Conservation (phyloP, 768 basidiomycete genomes). For the Serendipita sp. region DNA sequence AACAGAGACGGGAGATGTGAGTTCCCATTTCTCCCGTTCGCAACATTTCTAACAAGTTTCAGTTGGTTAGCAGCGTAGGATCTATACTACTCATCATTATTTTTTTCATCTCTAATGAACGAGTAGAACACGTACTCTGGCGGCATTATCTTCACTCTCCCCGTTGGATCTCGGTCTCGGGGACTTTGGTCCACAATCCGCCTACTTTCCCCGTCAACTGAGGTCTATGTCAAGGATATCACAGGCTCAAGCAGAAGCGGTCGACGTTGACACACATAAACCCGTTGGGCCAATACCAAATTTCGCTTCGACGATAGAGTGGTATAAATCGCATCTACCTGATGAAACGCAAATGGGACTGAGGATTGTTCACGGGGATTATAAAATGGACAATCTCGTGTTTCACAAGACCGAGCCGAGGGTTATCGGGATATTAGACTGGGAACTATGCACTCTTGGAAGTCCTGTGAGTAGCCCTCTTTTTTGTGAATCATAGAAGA, state of each 20-base stretch:
- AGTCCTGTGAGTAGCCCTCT: conserved; percentile 46
- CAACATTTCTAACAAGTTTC: not conserved
- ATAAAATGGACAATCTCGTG: conserved; percentile 92
- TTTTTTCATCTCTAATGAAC: not conserved
- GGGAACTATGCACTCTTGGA: conserved; percentile 93
- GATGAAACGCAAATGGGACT: conserved; percentile 58
- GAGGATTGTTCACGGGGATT: conserved; percentile 94
- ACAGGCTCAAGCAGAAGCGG: conserved; percentile 50
- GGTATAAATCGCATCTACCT: conserved; percentile 63
- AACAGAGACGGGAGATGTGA: conserved; percentile 58
- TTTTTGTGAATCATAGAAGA: conserved; percentile 6
- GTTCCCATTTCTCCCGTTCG: conserved; percentile 14
- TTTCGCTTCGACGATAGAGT: conserved; percentile 53
- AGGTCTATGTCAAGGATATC: conserved; percentile 76
- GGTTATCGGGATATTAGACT: conserved; percentile 92
- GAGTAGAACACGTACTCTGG: conserved; percentile 55
- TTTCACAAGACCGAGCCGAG: conserved; percentile 85
- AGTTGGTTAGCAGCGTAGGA: not conserved
- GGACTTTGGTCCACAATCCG: conserved; percentile 52
- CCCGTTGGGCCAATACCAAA: conserved; percentile 54
- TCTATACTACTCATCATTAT: not conserved
- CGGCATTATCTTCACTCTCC: conserved; percentile 45
- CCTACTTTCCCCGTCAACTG: conserved; percentile 90
- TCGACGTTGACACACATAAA: conserved; percentile 44
- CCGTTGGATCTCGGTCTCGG: conserved; percentile 52